Evolutionary conservation across 2,329 filamentous ascomycete species (phyloP).

Genomic region (Microcyclosporella mali): DNA sequence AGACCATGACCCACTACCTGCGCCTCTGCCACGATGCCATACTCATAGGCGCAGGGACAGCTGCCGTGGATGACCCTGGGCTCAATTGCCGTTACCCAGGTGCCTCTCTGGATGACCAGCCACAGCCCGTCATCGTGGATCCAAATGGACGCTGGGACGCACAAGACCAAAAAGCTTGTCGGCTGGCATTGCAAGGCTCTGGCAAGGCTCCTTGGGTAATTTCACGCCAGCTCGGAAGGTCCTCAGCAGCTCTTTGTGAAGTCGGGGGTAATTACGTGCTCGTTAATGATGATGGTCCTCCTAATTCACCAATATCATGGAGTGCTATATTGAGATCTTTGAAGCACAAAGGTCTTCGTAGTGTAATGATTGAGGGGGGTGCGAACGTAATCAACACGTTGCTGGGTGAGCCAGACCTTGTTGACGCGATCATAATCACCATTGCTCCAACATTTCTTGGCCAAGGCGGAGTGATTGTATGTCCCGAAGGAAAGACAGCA

Average conservation of each 20-base stretch:
- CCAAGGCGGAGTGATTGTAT: slow-evolving; percentile 70
- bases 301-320: slow-evolving; percentile 49
- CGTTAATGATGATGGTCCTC: slow-evolving; percentile 5
- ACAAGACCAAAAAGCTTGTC: slow-evolving; percentile 55
- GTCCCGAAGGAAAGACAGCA: slow-evolving; percentile 55
- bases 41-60: slow-evolving; percentile 76
- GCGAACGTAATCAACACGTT: slow-evolving; percentile 75
- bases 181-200: slow-evolving; percentile 55
- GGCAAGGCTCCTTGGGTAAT: slow-evolving; percentile 63
- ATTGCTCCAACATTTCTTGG: slow-evolving; percentile 90
- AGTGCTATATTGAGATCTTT: slow-evolving; percentile 55
- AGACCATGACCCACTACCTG: slow-evolving; percentile 89
- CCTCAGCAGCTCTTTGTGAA: slow-evolving; percentile 16
- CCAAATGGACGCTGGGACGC: slow-evolving; percentile 69
- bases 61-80: slow-evolving; percentile 75
- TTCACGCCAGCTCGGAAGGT: background rate
- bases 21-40: slow-evolving; percentile 79
- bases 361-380: slow-evolving; percentile 90
- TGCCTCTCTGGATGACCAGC: slow-evolving; percentile 54
- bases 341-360: slow-evolving; percentile 55
- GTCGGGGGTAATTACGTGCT: slow-evolving; percentile 20
- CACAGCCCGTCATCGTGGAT: slow-evolving; percentile 76
- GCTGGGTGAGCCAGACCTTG: slow-evolving; percentile 53
- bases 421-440: slow-evolving; percentile 78
- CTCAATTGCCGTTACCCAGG: slow-evolving; percentile 70